Base-by-base conservation (phyloP, 2,329 filamentous ascomycete genomes). In the Monosporascus sp. region DNA sequence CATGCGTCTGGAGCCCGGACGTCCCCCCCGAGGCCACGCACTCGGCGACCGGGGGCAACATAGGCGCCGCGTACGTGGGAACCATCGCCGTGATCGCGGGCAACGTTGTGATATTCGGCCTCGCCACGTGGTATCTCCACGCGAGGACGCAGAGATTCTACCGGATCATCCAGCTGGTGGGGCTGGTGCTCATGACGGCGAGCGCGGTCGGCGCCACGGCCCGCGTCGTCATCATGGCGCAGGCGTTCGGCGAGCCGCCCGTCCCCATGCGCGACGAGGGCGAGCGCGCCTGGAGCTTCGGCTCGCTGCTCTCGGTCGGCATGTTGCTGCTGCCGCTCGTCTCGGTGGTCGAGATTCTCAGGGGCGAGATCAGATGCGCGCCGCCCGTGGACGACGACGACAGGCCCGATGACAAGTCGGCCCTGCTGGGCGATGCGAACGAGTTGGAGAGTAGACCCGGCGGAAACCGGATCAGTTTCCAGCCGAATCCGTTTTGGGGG, bases 51-150 rank as follows among this genome's bases (percentile, higher is more conserved):
- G 60, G 72, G 0, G 62, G 67, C 20, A 76, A 77, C 52, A 68
- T 70, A 4, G 74, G 70, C 0, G 59, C 82, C 15, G 80, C 78
- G 24, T 78, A 80, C 53, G 72, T 78, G 1, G 83, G 81, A 2
- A 88, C 84, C 2, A 80, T 85, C 31, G 77, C 75, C 5, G 80
- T 85, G 39, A 82, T 88, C 43, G 79, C 72, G 0, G 79, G 76
- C 4, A 84, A 87, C 60, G 73, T 71, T 37, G 60, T 83, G 37
- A 75, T 87, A 22, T 88, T 87, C 59, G 69, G 68, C 2, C 67
- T 85, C 1, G 78, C 80, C 0, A 84, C 82, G 0, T 87, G 81
- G 81, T 87, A 87, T 61, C 70, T 88, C 38, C 84, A 88, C 62
- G 76, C 73, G 55, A 75, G 78, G 18, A 64, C 68, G 18, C 77